These are phyloP conservation scores for Coemansia sp. DNA, from an alignment of 192 early-diverging fungal genomes.

Conservation along the genomic window DNA sequence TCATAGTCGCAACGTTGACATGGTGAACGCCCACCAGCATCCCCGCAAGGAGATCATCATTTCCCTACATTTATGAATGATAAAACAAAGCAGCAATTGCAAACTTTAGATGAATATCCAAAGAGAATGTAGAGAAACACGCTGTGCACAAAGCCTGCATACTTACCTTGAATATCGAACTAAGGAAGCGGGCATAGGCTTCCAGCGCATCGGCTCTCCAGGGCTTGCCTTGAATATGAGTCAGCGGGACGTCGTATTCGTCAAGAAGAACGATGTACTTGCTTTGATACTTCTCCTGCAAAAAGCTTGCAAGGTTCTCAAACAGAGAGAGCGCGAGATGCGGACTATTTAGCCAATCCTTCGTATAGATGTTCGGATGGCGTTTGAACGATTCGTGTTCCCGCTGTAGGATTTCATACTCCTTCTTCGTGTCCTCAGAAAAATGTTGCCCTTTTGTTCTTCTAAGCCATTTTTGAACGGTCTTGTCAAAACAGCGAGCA, in stretches of 20 bases:
- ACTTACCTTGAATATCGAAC: slow-evolving; percentile 19
- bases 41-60: neutral
- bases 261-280: no score
- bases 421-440: neutral
- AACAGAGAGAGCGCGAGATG: neutral
- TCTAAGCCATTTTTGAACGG: neutral
- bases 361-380: neutral
- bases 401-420: neutral
- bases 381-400: neutral
- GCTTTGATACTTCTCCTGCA: no score
- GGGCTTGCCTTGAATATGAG: no score
- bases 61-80: slow-evolving; percentile 6
- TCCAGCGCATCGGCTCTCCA: neutral
- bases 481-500: neutral
- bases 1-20: neutral
- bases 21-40: slow-evolving; percentile 13
- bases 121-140: no score
- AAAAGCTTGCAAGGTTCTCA: neutral
- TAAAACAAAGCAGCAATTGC: no score
- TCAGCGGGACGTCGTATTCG: neutral
- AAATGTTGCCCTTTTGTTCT: neutral
- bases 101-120: no score
- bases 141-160: neutral
- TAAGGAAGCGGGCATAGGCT: neutral
- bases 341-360: neutral